These are phyloP conservation scores for Sequoiadendron giganteum DNA, from an alignment of 75 land plant species.

Conservation along the genomic window DNA sequence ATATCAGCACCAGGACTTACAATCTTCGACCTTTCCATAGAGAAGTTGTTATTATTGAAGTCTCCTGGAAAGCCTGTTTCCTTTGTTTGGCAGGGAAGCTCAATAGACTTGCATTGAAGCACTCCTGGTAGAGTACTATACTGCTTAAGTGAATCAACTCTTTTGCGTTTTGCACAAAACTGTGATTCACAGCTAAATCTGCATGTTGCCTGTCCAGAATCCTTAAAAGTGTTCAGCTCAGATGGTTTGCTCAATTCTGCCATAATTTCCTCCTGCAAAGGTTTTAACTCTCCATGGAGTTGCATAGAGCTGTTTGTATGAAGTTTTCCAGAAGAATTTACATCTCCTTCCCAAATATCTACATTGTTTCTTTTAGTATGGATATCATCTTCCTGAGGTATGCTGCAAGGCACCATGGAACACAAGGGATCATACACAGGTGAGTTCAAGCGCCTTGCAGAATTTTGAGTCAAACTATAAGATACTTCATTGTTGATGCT, in stretches of 20 bases:
- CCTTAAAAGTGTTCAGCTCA: background rate
- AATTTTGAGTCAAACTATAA: conserved; percentile 27
- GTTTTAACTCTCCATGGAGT: background rate
- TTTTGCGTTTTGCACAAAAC: background rate
- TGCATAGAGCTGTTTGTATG: background rate
- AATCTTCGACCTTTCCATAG: background rate
- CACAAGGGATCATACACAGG: conserved; percentile 51
- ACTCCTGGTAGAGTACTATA: background rate
- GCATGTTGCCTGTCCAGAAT: background rate
- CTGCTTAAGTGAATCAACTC: background rate
- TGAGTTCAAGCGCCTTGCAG: conserved; percentile 9
- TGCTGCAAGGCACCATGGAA: conserved; percentile 65
- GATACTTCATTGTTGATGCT: conserved; percentile 10
- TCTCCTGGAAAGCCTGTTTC: background rate
- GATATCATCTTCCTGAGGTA: conserved; percentile 22
- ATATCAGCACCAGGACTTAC: conserved; percentile 1
- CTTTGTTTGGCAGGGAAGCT: background rate
- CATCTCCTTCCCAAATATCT: background rate
- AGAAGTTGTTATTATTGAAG: background rate
- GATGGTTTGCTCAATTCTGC: background rate
- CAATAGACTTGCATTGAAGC: background rate
- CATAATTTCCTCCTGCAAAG: background rate
- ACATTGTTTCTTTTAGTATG: too few species aligned
- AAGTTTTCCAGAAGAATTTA: background rate
- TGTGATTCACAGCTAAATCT: background rate